phyloP scores from a whole-genome alignment of 306 rosid species.

The Fragaria ananassa region DNA sequence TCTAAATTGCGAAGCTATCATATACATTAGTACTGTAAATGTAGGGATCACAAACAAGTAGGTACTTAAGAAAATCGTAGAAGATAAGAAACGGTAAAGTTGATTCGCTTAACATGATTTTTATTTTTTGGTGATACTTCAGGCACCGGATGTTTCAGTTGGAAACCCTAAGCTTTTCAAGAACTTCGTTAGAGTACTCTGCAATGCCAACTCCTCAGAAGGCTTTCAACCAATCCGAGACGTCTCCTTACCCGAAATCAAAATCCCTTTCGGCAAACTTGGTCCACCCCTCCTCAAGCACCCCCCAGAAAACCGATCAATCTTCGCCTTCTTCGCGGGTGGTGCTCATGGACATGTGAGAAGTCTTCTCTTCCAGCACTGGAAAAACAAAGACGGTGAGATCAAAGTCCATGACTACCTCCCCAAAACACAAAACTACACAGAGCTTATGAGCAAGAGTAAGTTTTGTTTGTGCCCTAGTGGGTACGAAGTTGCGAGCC shows the following conservation, averaged over 20 bases:
- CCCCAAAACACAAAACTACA: constrained; percentile 29
- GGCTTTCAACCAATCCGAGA: constrained; percentile 35
- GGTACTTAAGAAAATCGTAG: no score
- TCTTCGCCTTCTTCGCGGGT: constrained; percentile 38
- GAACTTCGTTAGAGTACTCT: constrained; percentile 37
- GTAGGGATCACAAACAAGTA: no score
- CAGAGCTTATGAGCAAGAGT: constrained; percentile 24
- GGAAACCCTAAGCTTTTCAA: constrained; percentile 24
- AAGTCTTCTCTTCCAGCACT: constrained; percentile 18
- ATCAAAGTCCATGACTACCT: constrained; percentile 36
- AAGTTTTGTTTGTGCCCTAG: constrained; percentile 54
- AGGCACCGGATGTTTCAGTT: constrained; percentile 35
- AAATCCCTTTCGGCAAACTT: constrained; percentile 8
- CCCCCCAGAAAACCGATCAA: constrained; percentile 17
- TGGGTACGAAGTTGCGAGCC: constrained; percentile 55
- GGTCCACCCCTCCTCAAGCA: constrained; percentile 18
- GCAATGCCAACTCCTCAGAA: constrained; percentile 47
- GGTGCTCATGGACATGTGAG: constrained; percentile 31
- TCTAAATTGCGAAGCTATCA: background rate
- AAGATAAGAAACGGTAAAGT: background rate
- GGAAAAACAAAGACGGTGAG: constrained; percentile 27
- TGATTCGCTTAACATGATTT: background rate
- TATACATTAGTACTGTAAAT: background rate
- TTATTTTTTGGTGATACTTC: background rate
- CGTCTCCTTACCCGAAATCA: constrained; percentile 33